Evolutionary conservation across 2,329 filamentous ascomycete genomes (phyloP).

Genomic region (Aspergillus sclerotialis): DNA sequence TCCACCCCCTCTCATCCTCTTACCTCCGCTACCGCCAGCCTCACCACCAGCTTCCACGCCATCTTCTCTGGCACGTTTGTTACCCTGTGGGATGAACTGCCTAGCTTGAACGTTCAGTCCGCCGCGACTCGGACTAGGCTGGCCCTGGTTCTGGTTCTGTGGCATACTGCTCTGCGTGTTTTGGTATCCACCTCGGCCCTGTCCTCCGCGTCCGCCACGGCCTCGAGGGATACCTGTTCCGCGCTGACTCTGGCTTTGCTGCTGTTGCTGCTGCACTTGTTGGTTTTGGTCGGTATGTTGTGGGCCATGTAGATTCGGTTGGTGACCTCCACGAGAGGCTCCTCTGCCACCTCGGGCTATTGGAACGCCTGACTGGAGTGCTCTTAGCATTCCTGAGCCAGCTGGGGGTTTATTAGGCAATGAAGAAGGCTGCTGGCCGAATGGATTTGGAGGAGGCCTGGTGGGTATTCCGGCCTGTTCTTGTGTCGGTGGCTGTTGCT

Average conservation of each 20-base stretch:
- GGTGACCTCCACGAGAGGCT: slow-evolving; percentile 32
- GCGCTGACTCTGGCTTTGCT: slow-evolving; percentile 24
- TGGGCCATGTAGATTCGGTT: slow-evolving; percentile 23
- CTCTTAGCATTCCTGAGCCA: slow-evolving; percentile 34
- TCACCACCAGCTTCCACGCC: slow-evolving; percentile 32
- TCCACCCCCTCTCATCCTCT: slow-evolving; percentile 42
- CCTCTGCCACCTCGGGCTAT: slow-evolving; percentile 37
- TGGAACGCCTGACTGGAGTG: slow-evolving; percentile 39
- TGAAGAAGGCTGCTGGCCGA: slow-evolving; percentile 20
- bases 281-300: slow-evolving; percentile 16
- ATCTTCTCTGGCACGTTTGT: slow-evolving; percentile 51
- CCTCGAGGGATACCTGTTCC: slow-evolving; percentile 38
- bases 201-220: slow-evolving; percentile 35
- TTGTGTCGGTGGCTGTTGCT: slow-evolving; percentile 9
- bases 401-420: slow-evolving; percentile 27
- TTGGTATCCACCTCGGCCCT: slow-evolving; percentile 32
- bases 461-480: slow-evolving; percentile 4
- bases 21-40: slow-evolving; percentile 33
- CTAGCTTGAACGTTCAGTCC: slow-evolving; percentile 43
- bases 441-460: slow-evolving; percentile 17
- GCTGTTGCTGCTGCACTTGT: slow-evolving; percentile 18
- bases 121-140: slow-evolving; percentile 26
- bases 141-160: slow-evolving; percentile 18
- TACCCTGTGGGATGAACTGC: slow-evolving; percentile 52
- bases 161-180: slow-evolving; percentile 33